Evolutionary conservation across 345 rosid genomes (phyloP), one percentile per base, ranked within the genome.

Genomic region (Citrus sp.): DNA sequence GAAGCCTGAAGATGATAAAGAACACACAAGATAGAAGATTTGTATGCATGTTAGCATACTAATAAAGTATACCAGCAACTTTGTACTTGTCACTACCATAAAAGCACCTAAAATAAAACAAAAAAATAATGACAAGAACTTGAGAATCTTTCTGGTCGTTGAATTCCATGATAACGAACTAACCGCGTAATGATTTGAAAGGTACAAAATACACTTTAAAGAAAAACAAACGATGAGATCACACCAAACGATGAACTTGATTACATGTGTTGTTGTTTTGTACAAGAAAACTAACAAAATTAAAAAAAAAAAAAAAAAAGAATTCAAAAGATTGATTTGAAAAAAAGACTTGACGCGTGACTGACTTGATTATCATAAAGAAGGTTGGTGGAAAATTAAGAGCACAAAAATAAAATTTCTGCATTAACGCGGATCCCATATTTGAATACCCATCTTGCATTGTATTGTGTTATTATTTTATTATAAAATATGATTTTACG

Each of bases 181-280:
- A 16, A 81, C 77, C 83, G 80, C 80, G 77, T 77, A 76, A 51
- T 49, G 73, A 74, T 74, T 22, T 62, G 28, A 74, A 62, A 74
- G 21, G 3, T 21, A 21, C 42, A 19, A 21, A 19, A 27, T 9
- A 30, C 22, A 54, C 4, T 19, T 35, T 22, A 28, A 8, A 49
- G 51, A 49, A 27, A 27, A 18, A 42, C 2, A 68, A 65, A 65
- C 9, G 46, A 69, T 42, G 28, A 46, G n/a, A 40, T 68, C 54
- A 37, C 12, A 67, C 1, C 2, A 68, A 65, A 65, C 9, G 46
- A 69, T 42, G 30, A 46, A 25, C 0, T 42, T 14, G 1, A 13
- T 13, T 13, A 46, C 35, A 2, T 28, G 60, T 27, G 40, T 8
- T 24, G 21, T 42, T 25, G 35, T 2, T 18, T 68, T 40, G 56